A percentile compares a stretch with the other conserved stretches of the same genome.
phyloP scores from a whole-genome alignment of 192 early-diverging fungal genomes.

The Podila epicladia region DNA sequence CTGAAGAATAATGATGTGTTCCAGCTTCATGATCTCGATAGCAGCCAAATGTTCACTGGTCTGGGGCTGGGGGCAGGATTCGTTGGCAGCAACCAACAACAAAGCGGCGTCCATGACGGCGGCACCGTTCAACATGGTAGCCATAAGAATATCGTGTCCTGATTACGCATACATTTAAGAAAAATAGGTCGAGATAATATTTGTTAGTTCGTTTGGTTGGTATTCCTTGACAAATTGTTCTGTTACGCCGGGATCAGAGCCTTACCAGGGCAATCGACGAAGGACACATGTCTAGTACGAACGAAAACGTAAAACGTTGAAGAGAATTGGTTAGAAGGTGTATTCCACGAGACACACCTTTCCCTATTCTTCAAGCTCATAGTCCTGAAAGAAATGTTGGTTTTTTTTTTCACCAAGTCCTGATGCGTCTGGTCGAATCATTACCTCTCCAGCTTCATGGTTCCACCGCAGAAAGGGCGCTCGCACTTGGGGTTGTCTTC shows the following conservation, averaged over 20 bases:
- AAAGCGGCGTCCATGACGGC: conserved; percentile 99
- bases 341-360: neutral
- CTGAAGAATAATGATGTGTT: conserved; percentile 97
- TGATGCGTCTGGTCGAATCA: neutral
- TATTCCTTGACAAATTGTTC: too few species aligned
- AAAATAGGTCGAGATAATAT: neutral
- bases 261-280: conserved; percentile 96
- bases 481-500: conserved; percentile 92
- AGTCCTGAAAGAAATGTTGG: too few species aligned
- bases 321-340: neutral
- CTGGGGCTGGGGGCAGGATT: conserved; percentile 98
- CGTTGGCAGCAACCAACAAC: conserved; percentile 97
- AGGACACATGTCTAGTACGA: conserved; percentile 86
- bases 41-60: conserved; percentile 98
- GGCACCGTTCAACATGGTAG: conserved; percentile 98
- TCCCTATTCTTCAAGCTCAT: neutral
- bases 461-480: conserved; percentile 84
- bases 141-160: conserved; percentile 98
- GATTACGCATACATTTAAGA: neutral
- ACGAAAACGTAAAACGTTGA: neutral
- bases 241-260: too few species aligned
- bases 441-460: conserved; percentile 82
- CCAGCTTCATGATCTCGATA: conserved; percentile 98
- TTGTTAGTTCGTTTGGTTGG: neutral
- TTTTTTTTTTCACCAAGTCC: too few species aligned